Evolutionary conservation across 441 rosid genomes (phyloP).

Genomic region (Pelargonium fulgidum): DNA sequence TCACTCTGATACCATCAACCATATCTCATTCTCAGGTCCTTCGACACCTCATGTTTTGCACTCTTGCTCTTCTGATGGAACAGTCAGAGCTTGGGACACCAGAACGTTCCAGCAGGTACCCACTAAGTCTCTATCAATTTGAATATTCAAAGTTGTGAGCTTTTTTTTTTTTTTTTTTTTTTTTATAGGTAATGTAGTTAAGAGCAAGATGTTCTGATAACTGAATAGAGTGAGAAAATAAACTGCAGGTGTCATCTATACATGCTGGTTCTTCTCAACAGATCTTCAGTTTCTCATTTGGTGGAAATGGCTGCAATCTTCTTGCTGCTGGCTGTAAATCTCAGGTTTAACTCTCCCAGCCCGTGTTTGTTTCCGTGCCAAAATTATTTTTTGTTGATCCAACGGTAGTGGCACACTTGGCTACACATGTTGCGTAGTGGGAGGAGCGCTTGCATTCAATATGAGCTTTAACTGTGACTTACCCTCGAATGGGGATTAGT

Average conservation of each 20-base stretch:
- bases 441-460: too few relatives aligned
- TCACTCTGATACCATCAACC: constrained; percentile 59
- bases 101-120: constrained; percentile 61
- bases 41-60: constrained; percentile 57
- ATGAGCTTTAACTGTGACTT: too few relatives aligned
- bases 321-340: constrained; percentile 82
- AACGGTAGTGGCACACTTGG: too few relatives aligned
- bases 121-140: background rate
- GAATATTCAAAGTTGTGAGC: background rate
- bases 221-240: background rate
- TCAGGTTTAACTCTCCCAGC: constrained; percentile 40
- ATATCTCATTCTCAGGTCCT: constrained; percentile 53
- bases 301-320: constrained; percentile 59
- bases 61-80: constrained; percentile 82
- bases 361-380: background rate
- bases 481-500: too few relatives aligned
- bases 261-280: constrained; percentile 47
- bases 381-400: background rate
- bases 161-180: too few relatives aligned
- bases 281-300: constrained; percentile 73
- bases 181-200: too few relatives aligned
- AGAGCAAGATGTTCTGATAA: background rate
- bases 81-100: constrained; percentile 84
- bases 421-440: too few relatives aligned
- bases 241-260: constrained; percentile 54